Percentiles rank a stretch among this genome's conserved stretches.
Conservation (phyloP, 352 stramenopile genomes). For the Globisporangium middletonii region DNA sequence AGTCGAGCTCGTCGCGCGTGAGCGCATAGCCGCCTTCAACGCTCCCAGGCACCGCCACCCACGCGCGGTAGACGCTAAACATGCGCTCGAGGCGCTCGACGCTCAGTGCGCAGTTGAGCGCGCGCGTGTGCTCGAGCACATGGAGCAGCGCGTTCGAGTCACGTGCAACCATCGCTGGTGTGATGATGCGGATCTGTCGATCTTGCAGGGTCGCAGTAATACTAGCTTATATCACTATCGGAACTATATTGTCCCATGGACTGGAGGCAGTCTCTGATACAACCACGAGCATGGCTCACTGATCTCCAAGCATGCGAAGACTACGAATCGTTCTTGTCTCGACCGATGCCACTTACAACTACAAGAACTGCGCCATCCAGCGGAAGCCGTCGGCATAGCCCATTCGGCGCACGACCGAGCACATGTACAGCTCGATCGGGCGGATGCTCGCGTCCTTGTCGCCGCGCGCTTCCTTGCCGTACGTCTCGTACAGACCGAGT, state of each 20-base stretch:
- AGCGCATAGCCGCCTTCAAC: constrained; percentile 58
- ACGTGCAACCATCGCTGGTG: not conserved
- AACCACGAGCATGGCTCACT: no score
- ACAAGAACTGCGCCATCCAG: constrained; percentile 89
- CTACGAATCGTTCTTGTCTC: not conserved
- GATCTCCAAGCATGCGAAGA: not conserved
- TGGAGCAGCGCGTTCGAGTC: not conserved
- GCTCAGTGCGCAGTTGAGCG: constrained; percentile 36
- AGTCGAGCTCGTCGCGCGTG: constrained; percentile 55
- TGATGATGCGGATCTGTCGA: not conserved
- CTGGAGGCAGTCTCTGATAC: no score
- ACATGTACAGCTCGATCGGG: constrained; percentile 99
- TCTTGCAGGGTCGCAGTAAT: no score
- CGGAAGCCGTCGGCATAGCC: constrained; percentile 96
- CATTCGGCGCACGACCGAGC: constrained; percentile 98
- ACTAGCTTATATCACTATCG: no score
- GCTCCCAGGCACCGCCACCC: constrained; percentile 34
- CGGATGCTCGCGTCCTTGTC: constrained; percentile 89
- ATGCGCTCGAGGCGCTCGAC: constrained; percentile 51
- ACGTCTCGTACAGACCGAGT: constrained; percentile 97
- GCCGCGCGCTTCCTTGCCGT: constrained; percentile 95
- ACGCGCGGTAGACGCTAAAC: constrained; percentile 46
- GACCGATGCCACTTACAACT: constrained; percentile 13
- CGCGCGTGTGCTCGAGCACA: constrained; percentile 29
- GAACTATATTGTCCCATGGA: not conserved